phyloP scores from a whole-genome alignment of 768 basidiomycete species.

The Suillus weaverae region DNA sequence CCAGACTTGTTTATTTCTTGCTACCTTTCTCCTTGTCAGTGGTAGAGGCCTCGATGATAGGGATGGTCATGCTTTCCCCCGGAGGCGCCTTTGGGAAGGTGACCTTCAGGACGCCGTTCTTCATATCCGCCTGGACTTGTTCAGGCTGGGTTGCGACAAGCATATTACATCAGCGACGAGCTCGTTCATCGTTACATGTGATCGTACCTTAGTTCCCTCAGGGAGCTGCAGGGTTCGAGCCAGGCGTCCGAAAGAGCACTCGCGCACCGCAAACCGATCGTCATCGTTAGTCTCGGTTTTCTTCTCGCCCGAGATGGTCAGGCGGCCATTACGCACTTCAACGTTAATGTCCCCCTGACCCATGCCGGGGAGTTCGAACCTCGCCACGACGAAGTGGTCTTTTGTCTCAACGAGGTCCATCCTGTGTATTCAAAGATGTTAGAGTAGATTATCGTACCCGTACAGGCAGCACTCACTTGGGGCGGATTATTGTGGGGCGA shows the following conservation, averaged over 20 bases:
- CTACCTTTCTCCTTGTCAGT: neutral
- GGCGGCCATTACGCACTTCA: conserved; percentile 45
- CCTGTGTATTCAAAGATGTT: conserved; percentile 18
- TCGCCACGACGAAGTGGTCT: conserved; percentile 46
- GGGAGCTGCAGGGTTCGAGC: conserved; percentile 47
- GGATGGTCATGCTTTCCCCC: neutral
- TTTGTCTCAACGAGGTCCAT: conserved; percentile 49
- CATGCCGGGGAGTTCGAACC: conserved; percentile 57
- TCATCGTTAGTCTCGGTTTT: conserved; percentile 34
- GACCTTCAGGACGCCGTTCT: neutral
- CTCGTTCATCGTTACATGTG: neutral
- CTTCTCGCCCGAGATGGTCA: conserved; percentile 49
- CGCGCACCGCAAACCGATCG: conserved; percentile 42
- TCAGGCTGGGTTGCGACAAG: neutral
- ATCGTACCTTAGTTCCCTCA: conserved; percentile 44
- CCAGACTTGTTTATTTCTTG: neutral
- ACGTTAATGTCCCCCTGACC: conserved; percentile 49
- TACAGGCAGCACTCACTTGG: conserved; percentile 20
- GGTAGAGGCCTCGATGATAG: neutral
- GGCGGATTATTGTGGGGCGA: conserved; percentile 12
- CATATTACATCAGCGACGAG: neutral
- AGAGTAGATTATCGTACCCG: rapidly evolving
- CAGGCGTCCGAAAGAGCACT: conserved; percentile 47
- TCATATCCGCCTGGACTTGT: neutral
- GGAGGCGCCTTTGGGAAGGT: neutral